Conservation (phyloP, 306 rosid genomes). For the Quercus bicolor region DNA sequence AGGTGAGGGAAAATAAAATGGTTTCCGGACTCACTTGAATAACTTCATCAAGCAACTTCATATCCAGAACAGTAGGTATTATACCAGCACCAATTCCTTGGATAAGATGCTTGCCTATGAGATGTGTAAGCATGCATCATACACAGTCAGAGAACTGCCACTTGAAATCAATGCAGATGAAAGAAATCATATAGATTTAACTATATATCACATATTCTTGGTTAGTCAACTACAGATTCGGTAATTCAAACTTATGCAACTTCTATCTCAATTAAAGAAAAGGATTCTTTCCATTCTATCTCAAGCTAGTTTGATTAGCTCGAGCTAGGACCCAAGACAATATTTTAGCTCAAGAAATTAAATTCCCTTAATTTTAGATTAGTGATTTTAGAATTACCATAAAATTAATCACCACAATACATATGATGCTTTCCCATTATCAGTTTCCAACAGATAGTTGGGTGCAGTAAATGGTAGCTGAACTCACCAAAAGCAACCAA, state of each 20-base stretch:
- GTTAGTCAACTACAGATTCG: conserved; percentile 15
- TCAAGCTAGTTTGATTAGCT: background rate
- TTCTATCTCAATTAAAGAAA: conserved; percentile 5
- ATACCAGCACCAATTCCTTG: conserved; percentile 83
- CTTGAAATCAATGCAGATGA: too few species aligned
- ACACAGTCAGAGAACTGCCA: too few species aligned
- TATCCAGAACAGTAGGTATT: conserved; percentile 50
- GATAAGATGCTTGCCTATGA: conserved; percentile 68
- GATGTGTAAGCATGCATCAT: too few species aligned
- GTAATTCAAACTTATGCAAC: conserved; percentile 28
- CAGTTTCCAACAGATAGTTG: background rate
- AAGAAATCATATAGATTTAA: too few species aligned
- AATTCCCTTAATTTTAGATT: background rate
- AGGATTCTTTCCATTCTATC: background rate
- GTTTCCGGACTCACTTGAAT: conserved; percentile 42
- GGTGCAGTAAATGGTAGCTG: background rate
- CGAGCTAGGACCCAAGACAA: background rate
- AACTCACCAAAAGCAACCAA: background rate
- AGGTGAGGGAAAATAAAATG: background rate
- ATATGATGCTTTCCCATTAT: background rate
- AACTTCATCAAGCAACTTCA: conserved; percentile 62
- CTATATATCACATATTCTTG: background rate
- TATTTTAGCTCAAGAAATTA: background rate
- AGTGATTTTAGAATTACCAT: background rate
- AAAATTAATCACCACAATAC: background rate